Evolutionary conservation across 108 stramenopile genomes (phyloP).

Genomic region (Chaetoceros tenuissimus): DNA sequence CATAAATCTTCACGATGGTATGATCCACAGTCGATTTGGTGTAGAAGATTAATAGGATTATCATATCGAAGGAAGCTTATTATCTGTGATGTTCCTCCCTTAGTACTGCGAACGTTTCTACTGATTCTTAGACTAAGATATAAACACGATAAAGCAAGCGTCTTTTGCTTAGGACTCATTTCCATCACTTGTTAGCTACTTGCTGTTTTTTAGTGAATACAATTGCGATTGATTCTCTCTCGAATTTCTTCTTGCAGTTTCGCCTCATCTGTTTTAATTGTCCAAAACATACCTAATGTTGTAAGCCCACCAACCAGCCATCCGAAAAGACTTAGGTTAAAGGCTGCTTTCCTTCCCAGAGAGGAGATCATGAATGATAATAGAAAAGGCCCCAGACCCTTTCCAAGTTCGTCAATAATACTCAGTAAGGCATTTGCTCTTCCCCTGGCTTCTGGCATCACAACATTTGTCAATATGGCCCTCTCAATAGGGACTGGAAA

Average conservation of each 20-base stretch:
- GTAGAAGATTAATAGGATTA: too few species aligned
- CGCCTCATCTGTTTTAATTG: constrained; percentile 26
- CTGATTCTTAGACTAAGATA: too few species aligned
- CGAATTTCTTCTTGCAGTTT: constrained; percentile 16
- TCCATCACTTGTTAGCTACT: too few species aligned
- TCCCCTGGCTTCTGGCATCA: constrained; percentile 30
- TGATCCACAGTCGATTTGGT: too few species aligned
- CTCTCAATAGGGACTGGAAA: constrained; percentile 40
- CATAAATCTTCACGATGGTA: too few species aligned
- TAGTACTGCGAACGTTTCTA: too few species aligned
- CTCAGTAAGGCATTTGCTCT: constrained; percentile 30
- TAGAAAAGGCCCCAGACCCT: constrained; percentile 41
- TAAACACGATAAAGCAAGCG: too few species aligned
- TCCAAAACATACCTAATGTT: constrained; percentile 16
- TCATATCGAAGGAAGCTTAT: too few species aligned
- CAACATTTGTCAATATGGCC: constrained; percentile 40
- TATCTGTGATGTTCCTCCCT: too few species aligned
- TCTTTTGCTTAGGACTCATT: too few species aligned
- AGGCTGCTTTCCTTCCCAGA: constrained; percentile 30
- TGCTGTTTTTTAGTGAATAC: too few species aligned
- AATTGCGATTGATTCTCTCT: too few species aligned
- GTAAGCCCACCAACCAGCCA: constrained; percentile 37
- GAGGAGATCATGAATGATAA: constrained; percentile 28
- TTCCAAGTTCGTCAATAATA: constrained; percentile 49
- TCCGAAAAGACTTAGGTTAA: constrained; percentile 32